phyloP scores from a whole-genome alignment of 148 eudicot species.

The Rheum nobile region DNA sequence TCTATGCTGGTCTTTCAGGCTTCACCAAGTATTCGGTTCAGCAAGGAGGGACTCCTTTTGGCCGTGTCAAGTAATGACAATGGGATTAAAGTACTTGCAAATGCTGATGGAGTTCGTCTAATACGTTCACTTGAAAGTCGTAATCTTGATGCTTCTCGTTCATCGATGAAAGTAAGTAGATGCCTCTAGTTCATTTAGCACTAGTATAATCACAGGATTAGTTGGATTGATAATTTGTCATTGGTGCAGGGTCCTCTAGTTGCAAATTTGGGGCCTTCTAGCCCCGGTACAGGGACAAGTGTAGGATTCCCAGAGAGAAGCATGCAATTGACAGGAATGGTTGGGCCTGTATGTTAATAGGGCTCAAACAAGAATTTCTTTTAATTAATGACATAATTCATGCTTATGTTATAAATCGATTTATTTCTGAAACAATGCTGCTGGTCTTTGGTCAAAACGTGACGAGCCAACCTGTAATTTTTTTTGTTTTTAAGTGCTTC shows the following conservation, averaged over 20 bases:
- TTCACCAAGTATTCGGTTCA: slow-evolving; percentile 29
- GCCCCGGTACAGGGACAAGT: slow-evolving; percentile 7
- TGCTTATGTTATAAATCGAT: background rate
- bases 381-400: background rate
- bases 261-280: slow-evolving; percentile 3
- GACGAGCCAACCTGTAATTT: background rate
- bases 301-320: slow-evolving; percentile 8
- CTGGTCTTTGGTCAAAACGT: background rate
- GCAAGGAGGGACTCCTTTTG: slow-evolving; percentile 26
- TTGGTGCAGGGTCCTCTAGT: slow-evolving; percentile 8
- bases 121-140: slow-evolving; percentile 22
- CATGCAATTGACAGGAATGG: slow-evolving; percentile 6
- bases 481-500: background rate
- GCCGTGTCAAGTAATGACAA: slow-evolving; percentile 29
- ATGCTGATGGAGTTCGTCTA: slow-evolving; percentile 18
- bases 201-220: background rate
- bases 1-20: slow-evolving; percentile 21
- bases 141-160: slow-evolving; percentile 21
- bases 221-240: background rate
- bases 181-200: background rate
- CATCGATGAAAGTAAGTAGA: slow-evolving; percentile 23
- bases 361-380: background rate
- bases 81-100: slow-evolving; percentile 29
- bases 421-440: background rate
- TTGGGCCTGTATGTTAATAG: background rate